These are phyloP conservation scores for Exophiala sideris DNA, from an alignment of 2,329 filamentous ascomycete genomes.

Conservation along the genomic window DNA sequence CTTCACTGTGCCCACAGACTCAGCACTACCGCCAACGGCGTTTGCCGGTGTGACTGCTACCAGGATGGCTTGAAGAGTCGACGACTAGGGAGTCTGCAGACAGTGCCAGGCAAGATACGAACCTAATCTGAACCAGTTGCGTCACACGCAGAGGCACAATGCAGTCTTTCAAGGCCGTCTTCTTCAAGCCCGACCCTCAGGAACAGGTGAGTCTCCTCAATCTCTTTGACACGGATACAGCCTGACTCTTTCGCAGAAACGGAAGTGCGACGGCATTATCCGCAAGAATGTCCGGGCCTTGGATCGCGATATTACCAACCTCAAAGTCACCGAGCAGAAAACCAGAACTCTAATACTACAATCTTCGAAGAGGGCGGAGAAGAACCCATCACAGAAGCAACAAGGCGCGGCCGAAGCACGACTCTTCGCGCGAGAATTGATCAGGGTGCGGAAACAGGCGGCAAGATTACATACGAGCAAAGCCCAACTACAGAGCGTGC, in stretches of 20 bases:
- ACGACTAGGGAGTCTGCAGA: neutral
- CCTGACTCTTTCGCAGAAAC: constrained; percentile 58
- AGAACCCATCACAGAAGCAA: constrained; percentile 71
- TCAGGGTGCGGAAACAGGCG: constrained; percentile 74
- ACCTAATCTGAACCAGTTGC: neutral
- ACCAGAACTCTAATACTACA: constrained; percentile 80
- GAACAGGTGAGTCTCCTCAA: constrained; percentile 65
- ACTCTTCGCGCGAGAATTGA: constrained; percentile 81
- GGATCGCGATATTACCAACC: constrained; percentile 81
- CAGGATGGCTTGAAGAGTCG: neutral
- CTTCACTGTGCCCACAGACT: too few species aligned
- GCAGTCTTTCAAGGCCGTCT: constrained; percentile 82
- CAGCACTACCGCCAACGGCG: too few species aligned
- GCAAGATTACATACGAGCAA: constrained; percentile 77
- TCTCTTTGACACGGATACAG: constrained; percentile 1
- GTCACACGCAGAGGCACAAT: constrained; percentile 49
- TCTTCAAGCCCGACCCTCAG: constrained; percentile 89
- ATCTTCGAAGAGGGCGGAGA: constrained; percentile 75
- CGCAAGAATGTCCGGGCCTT: constrained; percentile 88
- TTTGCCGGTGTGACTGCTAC: neutral
- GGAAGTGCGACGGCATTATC: constrained; percentile 91
- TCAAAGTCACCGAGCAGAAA: constrained; percentile 76
- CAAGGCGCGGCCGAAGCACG: constrained; percentile 81
- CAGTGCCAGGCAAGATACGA: neutral
- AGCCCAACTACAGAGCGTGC: constrained; percentile 85